Conservation (phyloP, 192 early-diverging fungal genomes). For the Lobosporangium transversale region DNA sequence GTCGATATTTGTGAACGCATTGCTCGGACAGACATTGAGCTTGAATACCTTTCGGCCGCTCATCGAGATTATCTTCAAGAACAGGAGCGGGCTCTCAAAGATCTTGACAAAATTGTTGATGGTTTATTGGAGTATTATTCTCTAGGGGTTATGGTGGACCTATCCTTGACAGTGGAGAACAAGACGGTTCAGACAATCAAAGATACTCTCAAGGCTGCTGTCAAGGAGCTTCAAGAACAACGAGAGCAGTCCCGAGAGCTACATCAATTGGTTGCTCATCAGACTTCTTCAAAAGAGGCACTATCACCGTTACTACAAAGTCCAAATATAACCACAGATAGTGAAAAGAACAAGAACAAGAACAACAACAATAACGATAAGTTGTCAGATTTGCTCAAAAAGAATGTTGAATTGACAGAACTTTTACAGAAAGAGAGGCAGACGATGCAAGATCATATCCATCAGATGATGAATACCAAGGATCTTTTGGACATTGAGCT, state of each 20-base stretch:
- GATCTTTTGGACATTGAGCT: conserved; percentile 7
- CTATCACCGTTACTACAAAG: background rate
- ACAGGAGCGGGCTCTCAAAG: conserved; percentile 15
- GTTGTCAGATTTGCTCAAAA: conserved; percentile 3
- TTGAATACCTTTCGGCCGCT: conserved; percentile 8
- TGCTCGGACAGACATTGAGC: conserved; percentile 33
- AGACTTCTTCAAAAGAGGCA: background rate
- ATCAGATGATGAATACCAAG: background rate
- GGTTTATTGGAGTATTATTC: conserved; percentile 33
- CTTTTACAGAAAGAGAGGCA: background rate
- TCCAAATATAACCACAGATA: background rate
- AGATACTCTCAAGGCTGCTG: conserved; percentile 25
- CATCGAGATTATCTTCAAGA: conserved; percentile 23
- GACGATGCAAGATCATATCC: conserved; percentile 5
- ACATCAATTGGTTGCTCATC: background rate
- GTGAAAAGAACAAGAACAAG: background rate
- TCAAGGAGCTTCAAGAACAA: conserved; percentile 14
- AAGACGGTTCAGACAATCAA: conserved; percentile 6
- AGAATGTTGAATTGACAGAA: background rate
- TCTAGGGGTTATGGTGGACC: conserved; percentile 10
- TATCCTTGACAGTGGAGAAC: conserved; percentile 11
- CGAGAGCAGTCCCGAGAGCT: conserved; percentile 14
- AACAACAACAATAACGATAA: no score
- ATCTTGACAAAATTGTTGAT: conserved; percentile 5
- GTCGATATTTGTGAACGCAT: conserved; percentile 45